Conservation (phyloP, 768 basidiomycete genomes). For the Termitomyces sp. region DNA sequence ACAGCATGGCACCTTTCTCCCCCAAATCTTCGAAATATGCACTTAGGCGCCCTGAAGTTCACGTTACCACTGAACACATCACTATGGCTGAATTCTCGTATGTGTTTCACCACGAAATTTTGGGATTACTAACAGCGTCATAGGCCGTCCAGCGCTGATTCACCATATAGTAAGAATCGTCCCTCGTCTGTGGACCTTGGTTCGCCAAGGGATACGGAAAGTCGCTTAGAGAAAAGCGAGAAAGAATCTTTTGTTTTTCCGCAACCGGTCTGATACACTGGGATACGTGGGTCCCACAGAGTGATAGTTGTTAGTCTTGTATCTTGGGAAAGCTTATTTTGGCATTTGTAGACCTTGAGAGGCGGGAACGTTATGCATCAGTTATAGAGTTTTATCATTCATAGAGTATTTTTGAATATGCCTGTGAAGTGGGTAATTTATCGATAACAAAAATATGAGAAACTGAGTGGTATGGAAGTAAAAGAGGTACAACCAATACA, state of each 20-base stretch:
- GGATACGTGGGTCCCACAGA: neutral
- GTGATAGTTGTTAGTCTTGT: neutral
- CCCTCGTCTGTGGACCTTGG: conserved; percentile 23
- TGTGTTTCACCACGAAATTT: conserved; percentile 12
- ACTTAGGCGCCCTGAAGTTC: conserved; percentile 39
- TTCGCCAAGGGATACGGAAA: conserved; percentile 21
- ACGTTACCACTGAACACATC: conserved; percentile 55
- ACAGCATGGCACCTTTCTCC: conserved; percentile 20
- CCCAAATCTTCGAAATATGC: conserved; percentile 25
- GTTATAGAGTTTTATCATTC: neutral
- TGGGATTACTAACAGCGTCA: neutral
- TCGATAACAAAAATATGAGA: neutral
- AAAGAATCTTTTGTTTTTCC: conserved; percentile 21
- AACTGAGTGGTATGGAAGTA: neutral
- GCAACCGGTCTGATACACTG: conserved; percentile 8
- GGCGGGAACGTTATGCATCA: neutral
- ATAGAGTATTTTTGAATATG: neutral
- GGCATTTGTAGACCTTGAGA: neutral
- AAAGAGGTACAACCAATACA: conserved; percentile 1
- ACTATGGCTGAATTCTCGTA: conserved; percentile 54
- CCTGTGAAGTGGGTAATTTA: neutral
- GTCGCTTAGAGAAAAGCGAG: conserved; percentile 19
- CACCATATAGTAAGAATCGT: conserved; percentile 20
- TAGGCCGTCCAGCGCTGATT: conserved; percentile 15
- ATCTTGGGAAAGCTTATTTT: neutral